A percentile compares a stretch with the other conserved stretches of the same genome.
Conservation (phyloP, 2,329 filamentous ascomycete species). For the Beauveria brongniartii region DNA sequence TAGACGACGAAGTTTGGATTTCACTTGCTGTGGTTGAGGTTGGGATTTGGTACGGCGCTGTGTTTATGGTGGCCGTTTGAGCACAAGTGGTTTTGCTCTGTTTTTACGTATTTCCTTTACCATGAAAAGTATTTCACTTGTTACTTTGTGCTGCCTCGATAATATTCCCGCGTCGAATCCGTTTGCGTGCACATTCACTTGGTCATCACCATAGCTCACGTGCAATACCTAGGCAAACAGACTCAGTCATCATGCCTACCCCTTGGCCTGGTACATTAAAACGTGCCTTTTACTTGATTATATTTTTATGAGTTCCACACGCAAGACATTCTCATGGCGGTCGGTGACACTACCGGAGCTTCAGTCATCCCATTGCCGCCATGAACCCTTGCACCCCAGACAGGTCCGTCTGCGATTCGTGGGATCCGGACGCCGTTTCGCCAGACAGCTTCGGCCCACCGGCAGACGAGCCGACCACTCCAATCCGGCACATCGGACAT, state of each 20-base stretch:
- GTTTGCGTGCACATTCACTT: neutral
- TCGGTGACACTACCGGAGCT: neutral
- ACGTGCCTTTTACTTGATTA: neutral
- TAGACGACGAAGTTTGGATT: neutral
- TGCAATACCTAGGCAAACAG: neutral
- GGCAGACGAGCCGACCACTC: slow-evolving; percentile 9
- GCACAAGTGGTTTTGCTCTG: neutral
- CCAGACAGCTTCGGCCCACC: neutral
- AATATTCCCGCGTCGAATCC: too few relatives aligned
- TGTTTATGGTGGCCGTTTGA: neutral
- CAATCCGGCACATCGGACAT: neutral
- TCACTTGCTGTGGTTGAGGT: neutral
- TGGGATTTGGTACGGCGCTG: neutral
- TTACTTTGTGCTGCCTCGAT: neutral
- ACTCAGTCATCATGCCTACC: too few relatives aligned
- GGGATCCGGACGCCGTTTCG: neutral
- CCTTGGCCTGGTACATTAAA: neutral
- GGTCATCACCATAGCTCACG: neutral
- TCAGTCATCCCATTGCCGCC: neutral
- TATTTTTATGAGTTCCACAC: too few relatives aligned
- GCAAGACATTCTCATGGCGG: neutral
- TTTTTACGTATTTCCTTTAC: neutral
- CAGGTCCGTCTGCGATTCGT: neutral
- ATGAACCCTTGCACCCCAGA: neutral
- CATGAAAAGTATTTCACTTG: neutral